These are phyloP conservation scores for Gossypium stocksii DNA, from an alignment of 345 rosid genomes.

Conservation along the genomic window DNA sequence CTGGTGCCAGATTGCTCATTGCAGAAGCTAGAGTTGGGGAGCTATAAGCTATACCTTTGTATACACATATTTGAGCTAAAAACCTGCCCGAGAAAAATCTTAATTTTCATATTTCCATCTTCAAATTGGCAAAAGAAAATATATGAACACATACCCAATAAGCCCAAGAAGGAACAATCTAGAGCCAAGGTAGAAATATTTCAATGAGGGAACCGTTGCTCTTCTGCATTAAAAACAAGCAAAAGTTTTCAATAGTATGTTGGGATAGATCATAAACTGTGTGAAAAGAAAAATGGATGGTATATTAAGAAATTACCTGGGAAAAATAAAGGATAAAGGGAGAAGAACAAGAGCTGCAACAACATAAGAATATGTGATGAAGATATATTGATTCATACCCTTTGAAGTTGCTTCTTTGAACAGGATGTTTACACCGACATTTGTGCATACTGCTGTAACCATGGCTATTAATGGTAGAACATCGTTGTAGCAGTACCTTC, in stretches of 20 bases:
- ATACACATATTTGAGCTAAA: background rate
- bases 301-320: conserved; percentile 6
- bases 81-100: background rate
- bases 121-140: too few species aligned
- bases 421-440: conserved; percentile 25
- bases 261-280: too few species aligned
- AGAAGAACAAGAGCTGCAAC: conserved; percentile 23
- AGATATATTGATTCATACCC: conserved; percentile 34
- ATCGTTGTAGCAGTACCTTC: conserved; percentile 19
- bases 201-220: conserved; percentile 13
- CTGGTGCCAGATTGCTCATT: background rate
- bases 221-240: conserved; percentile 5
- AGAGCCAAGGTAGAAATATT: conserved; percentile 16
- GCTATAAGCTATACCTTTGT: background rate
- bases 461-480: conserved; percentile 26
- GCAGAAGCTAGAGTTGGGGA: conserved; percentile 32
- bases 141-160: conserved; percentile 20
- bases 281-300: background rate
- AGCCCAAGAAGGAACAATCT: conserved; percentile 27
- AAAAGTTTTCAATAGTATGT: background rate
- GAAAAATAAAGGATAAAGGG: conserved; percentile 19
- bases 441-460: conserved; percentile 22
- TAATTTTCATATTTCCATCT: too few species aligned
- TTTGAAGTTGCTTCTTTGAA: conserved; percentile 33
- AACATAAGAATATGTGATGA: conserved; percentile 20